Percentiles rank a stretch among this genome's conserved stretches.
phyloP scores from a whole-genome alignment of 2,329 filamentous ascomycete genomes.

The Aspergillus aculeatinus region DNA sequence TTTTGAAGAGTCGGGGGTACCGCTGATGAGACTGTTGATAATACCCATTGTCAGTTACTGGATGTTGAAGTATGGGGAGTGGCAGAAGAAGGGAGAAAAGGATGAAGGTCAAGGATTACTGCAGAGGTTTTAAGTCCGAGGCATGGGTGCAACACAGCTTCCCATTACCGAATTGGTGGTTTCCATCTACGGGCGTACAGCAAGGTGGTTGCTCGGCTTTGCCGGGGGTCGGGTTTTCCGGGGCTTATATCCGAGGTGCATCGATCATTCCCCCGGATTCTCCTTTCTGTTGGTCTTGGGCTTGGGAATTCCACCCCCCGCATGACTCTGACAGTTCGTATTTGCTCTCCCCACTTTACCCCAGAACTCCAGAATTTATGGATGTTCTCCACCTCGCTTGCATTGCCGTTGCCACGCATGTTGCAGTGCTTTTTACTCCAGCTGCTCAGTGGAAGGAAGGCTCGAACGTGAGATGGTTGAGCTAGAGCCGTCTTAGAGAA shows the following conservation, averaged over 20 bases:
- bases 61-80: too few species aligned
- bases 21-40: not conserved
- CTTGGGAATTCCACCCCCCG: too few species aligned
- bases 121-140: not conserved
- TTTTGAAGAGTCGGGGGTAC: not conserved
- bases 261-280: not conserved
- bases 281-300: not conserved
- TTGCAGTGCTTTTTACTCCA: too few species aligned
- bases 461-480: not conserved
- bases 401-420: not conserved
- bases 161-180: not conserved
- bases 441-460: too few species aligned
- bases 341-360: not conserved
- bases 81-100: not conserved
- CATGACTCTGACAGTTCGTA: too few species aligned
- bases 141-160: not conserved
- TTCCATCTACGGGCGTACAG: not conserved
- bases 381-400: not conserved
- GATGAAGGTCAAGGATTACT: not conserved
- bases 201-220: not conserved
- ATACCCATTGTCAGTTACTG: not conserved
- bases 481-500: not conserved
- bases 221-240: slow-evolving; percentile 6
- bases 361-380: not conserved
- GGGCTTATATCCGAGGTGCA: not conserved